Conservation (phyloP, 2,329 filamentous ascomycete species). For the Cladosporium sp. region DNA sequence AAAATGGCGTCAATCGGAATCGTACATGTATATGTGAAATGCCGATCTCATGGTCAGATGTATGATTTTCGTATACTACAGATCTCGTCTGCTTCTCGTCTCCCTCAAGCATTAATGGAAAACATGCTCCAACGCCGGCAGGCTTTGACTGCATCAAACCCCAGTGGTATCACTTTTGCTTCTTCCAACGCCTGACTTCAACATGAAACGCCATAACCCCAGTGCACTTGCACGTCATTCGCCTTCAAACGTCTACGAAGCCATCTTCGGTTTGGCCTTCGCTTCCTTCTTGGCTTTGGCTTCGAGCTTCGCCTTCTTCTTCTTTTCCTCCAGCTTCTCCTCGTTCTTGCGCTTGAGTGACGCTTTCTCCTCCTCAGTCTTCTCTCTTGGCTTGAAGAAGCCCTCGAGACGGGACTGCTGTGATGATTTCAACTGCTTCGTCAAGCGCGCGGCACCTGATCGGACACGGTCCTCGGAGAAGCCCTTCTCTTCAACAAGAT, state of each 20-base stretch:
- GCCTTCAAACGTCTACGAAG: constrained; percentile 25
- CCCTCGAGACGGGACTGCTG: constrained; percentile 92
- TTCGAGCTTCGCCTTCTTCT: constrained; percentile 92
- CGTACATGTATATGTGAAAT: not conserved
- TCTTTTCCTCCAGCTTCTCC: constrained; percentile 85
- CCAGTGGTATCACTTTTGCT: constrained; percentile 20
- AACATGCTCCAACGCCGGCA: not conserved
- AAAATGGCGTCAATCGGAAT: not conserved
- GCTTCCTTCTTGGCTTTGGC: constrained; percentile 92
- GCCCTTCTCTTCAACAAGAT: constrained; percentile 88
- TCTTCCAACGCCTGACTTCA: constrained; percentile 9
- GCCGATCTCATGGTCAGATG: not conserved
- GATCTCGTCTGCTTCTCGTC: not conserved
- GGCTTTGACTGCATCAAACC: constrained; percentile 1
- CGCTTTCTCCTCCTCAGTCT: constrained; percentile 82
- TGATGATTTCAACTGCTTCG: constrained; percentile 86
- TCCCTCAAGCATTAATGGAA: not conserved
- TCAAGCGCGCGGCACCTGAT: constrained; percentile 71
- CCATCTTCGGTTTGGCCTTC: constrained; percentile 72
- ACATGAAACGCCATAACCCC: constrained; percentile 9
- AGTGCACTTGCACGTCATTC: not conserved
- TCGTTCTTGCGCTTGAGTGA: constrained; percentile 90
- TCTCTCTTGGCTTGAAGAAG: constrained; percentile 92
- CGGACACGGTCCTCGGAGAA: constrained; percentile 95
- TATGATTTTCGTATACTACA: not conserved